Percentiles rank a stretch among this genome's conserved stretches.
Conservation (phyloP, 2,329 filamentous ascomycete species). For the Penicillium carneum region DNA sequence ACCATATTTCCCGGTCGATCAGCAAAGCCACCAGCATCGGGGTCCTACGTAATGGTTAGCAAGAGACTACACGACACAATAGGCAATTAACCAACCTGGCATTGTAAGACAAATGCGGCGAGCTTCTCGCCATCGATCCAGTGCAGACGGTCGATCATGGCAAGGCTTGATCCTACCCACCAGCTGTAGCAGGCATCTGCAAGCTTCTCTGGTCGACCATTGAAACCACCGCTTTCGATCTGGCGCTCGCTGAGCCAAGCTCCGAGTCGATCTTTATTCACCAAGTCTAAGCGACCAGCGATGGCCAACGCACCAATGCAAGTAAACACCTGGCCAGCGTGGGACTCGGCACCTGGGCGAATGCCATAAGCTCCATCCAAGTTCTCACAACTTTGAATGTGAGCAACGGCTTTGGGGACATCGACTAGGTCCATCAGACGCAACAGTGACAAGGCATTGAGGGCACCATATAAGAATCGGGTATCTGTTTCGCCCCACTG, state of each 20-base stretch:
- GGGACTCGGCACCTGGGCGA: slow-evolving; percentile 87
- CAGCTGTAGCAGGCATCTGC: slow-evolving; percentile 99
- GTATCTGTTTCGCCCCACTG: slow-evolving; percentile 97
- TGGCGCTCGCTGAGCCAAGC: slow-evolving; percentile 94
- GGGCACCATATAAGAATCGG: slow-evolving; percentile 86
- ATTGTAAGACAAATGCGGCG: slow-evolving; percentile 80
- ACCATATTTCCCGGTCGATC: slow-evolving; percentile 94
- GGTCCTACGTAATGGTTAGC: slow-evolving; percentile 62
- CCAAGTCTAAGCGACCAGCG: slow-evolving; percentile 78
- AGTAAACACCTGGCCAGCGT: slow-evolving; percentile 94
- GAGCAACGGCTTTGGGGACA: slow-evolving; percentile 77
- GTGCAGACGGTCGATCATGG: slow-evolving; percentile 84
- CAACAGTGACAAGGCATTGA: slow-evolving; percentile 88
- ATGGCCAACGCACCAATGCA: slow-evolving; percentile 89
- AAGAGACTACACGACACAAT: background rate
- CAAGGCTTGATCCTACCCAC: slow-evolving; percentile 94
- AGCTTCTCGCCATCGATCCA: slow-evolving; percentile 91
- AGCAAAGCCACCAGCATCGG: slow-evolving; percentile 81
- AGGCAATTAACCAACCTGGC: slow-evolving; percentile 64
- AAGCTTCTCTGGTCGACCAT: slow-evolving; percentile 91
- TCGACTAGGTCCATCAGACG: slow-evolving; percentile 76
- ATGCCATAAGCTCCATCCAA: slow-evolving; percentile 94
- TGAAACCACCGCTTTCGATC: slow-evolving; percentile 83
- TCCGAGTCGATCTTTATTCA: slow-evolving; percentile 81
- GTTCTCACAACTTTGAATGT: slow-evolving; percentile 84